These are phyloP conservation scores for Groenewaldozyma salmanticensis DNA, from an alignment of 805 yeast species.

Conservation along the genomic window DNA sequence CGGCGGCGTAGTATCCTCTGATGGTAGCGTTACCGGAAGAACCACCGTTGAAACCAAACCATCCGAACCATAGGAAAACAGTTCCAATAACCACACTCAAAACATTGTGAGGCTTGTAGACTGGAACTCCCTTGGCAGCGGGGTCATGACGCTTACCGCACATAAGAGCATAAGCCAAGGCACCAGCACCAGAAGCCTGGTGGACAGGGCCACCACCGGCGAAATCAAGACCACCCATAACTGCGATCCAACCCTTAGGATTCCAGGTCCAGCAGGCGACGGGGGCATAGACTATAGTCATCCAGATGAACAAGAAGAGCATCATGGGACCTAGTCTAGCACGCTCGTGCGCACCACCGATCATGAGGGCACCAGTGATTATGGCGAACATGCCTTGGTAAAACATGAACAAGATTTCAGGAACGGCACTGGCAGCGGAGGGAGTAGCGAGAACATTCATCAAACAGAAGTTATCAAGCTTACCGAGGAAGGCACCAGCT, in stretches of 20 bases:
- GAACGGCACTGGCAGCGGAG: slow-evolving; percentile 53
- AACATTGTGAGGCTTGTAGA: slow-evolving; percentile 90
- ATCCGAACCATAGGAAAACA: slow-evolving; percentile 93
- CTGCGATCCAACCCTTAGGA: slow-evolving; percentile 77
- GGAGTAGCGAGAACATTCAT: slow-evolving; percentile 78
- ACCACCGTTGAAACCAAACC: slow-evolving; percentile 99
- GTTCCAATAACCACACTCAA: slow-evolving; percentile 88
- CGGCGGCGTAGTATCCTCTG: slow-evolving; percentile 90
- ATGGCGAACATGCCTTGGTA: slow-evolving; percentile 97
- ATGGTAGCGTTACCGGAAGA: slow-evolving; percentile 89
- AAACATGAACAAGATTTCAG: slow-evolving; percentile 81
- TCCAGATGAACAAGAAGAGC: slow-evolving; percentile 88
- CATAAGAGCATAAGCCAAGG: slow-evolving; percentile 83
- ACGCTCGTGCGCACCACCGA: slow-evolving; percentile 97
- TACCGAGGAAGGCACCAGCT: slow-evolving; percentile 66
- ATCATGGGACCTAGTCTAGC: slow-evolving; percentile 95
- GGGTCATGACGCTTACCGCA: slow-evolving; percentile 87
- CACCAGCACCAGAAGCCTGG: slow-evolving; percentile 89
- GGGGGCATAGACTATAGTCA: slow-evolving; percentile 92
- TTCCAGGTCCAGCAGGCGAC: slow-evolving; percentile 98
- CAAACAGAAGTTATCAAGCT: slow-evolving; percentile 70
- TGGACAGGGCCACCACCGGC: slow-evolving; percentile 99
- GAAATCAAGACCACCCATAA: slow-evolving; percentile 80
- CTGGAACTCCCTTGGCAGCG: slow-evolving; percentile 60
- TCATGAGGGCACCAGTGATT: slow-evolving; percentile 85